A percentile compares a stretch with the other conserved stretches of the same genome.
Evolutionary conservation across 78 protist species (phyloP).

Genomic region (slime mould (Dictyostelium discoideum)): DNA sequence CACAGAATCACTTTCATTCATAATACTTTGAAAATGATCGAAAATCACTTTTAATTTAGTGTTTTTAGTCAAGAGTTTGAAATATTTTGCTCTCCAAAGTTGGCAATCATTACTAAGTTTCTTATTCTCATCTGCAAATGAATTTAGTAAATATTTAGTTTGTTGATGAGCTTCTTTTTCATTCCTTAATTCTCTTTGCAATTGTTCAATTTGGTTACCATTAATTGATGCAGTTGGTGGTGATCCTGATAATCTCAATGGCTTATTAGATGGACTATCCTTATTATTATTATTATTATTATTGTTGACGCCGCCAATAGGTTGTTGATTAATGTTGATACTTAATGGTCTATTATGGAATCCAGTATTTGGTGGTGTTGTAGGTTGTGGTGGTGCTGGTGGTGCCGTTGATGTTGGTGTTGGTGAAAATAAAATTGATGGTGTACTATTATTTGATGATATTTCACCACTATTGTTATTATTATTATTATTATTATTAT

Average conservation of each 20-base stretch:
- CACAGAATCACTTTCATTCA: constrained; percentile 4
- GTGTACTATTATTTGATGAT: not conserved
- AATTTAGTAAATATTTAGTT: not conserved
- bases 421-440: not conserved
- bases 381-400: not conserved
- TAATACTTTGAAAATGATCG: constrained; percentile 14
- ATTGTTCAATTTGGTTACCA: not conserved
- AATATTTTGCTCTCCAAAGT: constrained; percentile 28
- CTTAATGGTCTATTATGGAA: not conserved
- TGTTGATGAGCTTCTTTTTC: constrained; percentile 17
- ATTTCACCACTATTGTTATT: not conserved
- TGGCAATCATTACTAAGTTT: not conserved
- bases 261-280: not conserved
- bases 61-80: not conserved
- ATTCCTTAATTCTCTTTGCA: not conserved
- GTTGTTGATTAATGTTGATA: not conserved
- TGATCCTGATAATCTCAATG: not conserved
- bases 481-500: not conserved
- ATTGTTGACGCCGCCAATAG: too few relatives aligned
- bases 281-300: not conserved
- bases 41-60: constrained; percentile 23
- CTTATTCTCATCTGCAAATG: not conserved
- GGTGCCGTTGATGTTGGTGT: constrained; percentile 14
- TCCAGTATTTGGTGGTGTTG: constrained; percentile 6
- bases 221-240: not conserved